Evolutionary conservation across 2,329 filamentous ascomycete genomes (phyloP), one percentile per base, ranked within the genome.

Genomic region (Colletotrichum sidae): DNA sequence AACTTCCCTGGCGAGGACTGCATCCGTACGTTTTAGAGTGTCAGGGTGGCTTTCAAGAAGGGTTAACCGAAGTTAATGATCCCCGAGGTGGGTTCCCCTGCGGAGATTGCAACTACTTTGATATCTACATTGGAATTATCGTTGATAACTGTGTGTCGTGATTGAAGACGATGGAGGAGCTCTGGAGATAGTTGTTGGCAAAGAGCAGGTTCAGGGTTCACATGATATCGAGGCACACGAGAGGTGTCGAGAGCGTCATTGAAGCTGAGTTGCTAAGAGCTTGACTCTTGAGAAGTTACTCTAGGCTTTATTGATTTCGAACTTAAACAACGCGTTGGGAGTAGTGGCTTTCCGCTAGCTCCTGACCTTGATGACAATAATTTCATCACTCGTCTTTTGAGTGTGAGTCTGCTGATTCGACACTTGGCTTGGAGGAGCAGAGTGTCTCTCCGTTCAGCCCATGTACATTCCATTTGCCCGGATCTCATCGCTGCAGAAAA

Each of bases 1-100:
- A 78, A 83, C 65, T 82, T 77, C 76, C 72, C 75, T 0, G 76
- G 81, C n/a, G 71, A 73, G 6, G 71, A 74, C 10, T 75, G 73
- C 33, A 66, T 70, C 11, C 49, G 72, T 10, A 74, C 81, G 8
- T 69, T 81, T 1, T 25, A 34, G 0, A 70, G 75, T 9, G 54
- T 78, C 67, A 75, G 71, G 15, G 61, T 66, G 6, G 78, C 77
- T 0, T 80, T 82, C 78, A 69, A 69, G 33, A 73, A 72, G n/a
- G 75, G 76, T 0, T 79, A 77, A 54, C 78, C 75, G 10, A 79
- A 76, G 65, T 68, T 80, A 1, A 61, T 81, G 0, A 71, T 80
- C 38, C 76, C 80, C 33, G 79, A 81, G 44, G 73, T 77, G 35
- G 75, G 80, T 2, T 67, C 81, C 6, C 77, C 78, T 0, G 68